These are phyloP conservation scores for Malassezia vespertilionis DNA, from an alignment of 1,284 basidiomycete species.

Conservation along the genomic window DNA sequence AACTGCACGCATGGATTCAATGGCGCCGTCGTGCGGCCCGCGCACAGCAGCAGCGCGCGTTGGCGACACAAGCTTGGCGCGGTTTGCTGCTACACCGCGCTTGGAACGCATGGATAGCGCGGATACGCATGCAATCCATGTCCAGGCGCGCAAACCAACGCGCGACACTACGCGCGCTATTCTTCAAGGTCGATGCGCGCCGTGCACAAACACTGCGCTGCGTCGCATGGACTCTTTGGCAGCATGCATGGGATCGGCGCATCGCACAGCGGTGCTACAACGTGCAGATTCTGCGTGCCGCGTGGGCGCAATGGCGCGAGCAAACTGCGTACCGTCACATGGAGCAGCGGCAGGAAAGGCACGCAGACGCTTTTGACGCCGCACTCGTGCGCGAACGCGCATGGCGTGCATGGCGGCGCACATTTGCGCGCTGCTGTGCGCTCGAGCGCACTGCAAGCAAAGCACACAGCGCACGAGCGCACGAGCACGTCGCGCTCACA, in stretches of 20 bases:
- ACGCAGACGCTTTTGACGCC: too few species aligned
- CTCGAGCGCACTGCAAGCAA: too few species aligned
- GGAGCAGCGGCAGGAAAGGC: too few species aligned
- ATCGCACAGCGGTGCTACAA: too few species aligned
- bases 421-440: neutral
- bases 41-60: neutral
- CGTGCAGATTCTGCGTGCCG: too few species aligned
- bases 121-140: neutral
- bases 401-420: neutral
- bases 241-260: conserved; percentile 1
- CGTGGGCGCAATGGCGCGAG: too few species aligned
- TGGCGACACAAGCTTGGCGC: neutral
- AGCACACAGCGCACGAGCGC: too few species aligned
- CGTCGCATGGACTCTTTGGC: conserved; percentile 7
- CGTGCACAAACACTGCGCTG: neutral
- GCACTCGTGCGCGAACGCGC: too few species aligned
- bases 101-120: neutral
- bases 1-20: neutral
- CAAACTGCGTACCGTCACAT: too few species aligned
- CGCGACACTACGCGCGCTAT: neutral
- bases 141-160: neutral
- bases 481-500: too few species aligned
- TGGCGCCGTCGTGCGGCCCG: neutral
- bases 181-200: neutral
- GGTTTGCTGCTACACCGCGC: neutral